Base-by-base conservation (phyloP, 441 rosid genomes). In the Breynia disticha region DNA sequence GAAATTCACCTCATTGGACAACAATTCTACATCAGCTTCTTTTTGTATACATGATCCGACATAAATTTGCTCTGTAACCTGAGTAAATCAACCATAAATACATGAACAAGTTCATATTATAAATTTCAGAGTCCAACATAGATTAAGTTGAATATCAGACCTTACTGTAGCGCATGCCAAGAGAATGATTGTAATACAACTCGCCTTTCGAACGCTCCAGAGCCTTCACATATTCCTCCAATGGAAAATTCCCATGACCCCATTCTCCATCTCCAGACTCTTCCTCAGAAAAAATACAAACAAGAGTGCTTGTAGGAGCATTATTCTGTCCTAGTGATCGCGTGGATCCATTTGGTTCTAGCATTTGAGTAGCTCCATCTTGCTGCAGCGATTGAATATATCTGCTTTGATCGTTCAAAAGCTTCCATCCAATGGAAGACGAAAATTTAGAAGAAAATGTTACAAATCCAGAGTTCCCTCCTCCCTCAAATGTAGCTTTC, bases 51-150 rank as follows among this genome's bases (percentile, higher is more conserved):
- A 87, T 46, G 98, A 91, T 28, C 98, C 96, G 19, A 87, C 81
- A 58, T 81, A 79, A 66, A 87, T 78, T 57, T 91, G 98, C 76
- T 91, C 98, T 0, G 96, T 91, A 56, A 91, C 78, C 98, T 91
- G 68, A 16, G 54, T 51, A 22, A 64, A 50, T 38, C 50, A 53
- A 48, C 57, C 17, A 56, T 46, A 19, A 48, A 54, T 46, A 43
- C 39, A 64, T 45, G 56, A 39, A 44, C 55, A 57, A 50, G 20
- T 12, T 41, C 35, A 47, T 45, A 56, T 42, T 35, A 11, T 54
- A 47, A 48, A 19, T 15, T 16, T 4, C 37, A 65, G 17, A 5
- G 42, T 41, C 45, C 20, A 11, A 13, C 10, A 50, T 32, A 39
- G 4, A 54, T 35, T 60, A 51, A 28, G 24, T 35, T 14, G 53